These are phyloP conservation scores for Thraustotheca clavata DNA, from an alignment of 352 stramenopile species.

Conservation along the genomic window DNA sequence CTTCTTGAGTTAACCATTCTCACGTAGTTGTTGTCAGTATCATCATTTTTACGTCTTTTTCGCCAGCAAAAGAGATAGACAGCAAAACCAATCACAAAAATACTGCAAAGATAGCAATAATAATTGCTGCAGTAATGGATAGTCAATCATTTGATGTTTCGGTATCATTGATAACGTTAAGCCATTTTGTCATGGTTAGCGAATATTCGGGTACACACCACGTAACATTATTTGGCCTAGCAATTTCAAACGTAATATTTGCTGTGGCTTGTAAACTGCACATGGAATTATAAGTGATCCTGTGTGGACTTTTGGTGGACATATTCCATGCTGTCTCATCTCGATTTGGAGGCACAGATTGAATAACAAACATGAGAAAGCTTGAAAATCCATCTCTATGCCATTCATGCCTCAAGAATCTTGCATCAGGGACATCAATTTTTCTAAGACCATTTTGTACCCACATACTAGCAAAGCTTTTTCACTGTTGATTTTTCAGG, in stretches of 20 bases:
- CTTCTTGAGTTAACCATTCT: not conserved
- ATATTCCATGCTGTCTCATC: not conserved
- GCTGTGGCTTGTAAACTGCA: not conserved
- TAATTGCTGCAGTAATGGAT: not conserved
- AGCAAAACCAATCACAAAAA: not conserved
- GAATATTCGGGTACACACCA: not conserved
- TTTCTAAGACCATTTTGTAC: constrained; percentile 2
- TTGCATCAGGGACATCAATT: not conserved
- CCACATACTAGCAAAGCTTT: constrained; percentile 17
- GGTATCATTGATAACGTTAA: not conserved
- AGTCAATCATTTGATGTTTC: too few relatives aligned
- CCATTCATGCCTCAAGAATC: constrained; percentile 3
- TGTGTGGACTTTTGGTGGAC: not conserved
- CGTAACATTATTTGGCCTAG: not conserved
- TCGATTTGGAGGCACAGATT: not conserved
- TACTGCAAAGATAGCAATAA: not conserved
- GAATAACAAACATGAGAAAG: constrained; percentile 8
- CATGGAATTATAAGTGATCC: constrained; percentile 9
- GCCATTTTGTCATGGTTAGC: constrained; percentile 3
- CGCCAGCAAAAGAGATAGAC: not conserved
- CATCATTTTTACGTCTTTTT: not conserved
- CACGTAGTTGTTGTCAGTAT: not conserved
- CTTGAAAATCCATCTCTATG: not conserved
- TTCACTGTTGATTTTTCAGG: not conserved
- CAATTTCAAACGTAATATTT: not conserved